These are phyloP conservation scores for Mycosphaerella arachidis DNA, from an alignment of 2,329 filamentous ascomycete species.

Conservation along the genomic window DNA sequence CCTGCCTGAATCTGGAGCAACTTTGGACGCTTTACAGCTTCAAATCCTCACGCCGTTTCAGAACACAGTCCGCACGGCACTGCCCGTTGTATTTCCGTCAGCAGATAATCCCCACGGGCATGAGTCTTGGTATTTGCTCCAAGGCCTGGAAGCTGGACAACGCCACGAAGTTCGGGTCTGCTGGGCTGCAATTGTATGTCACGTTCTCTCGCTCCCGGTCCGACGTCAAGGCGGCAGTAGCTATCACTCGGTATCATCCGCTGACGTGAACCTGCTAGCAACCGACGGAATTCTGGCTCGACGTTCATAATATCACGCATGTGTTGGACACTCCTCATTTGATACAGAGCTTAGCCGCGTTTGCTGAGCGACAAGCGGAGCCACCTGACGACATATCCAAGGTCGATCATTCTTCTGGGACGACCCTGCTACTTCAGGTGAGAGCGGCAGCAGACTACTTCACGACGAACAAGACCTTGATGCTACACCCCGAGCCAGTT, in stretches of 20 bases:
- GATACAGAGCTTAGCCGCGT: slow-evolving; percentile 29
- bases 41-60: slow-evolving; percentile 53
- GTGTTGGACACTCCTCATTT: slow-evolving; percentile 47
- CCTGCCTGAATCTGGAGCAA: slow-evolving; percentile 53
- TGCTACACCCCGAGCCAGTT: slow-evolving; percentile 69
- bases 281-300: slow-evolving; percentile 74
- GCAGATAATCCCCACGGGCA: slow-evolving; percentile 50
- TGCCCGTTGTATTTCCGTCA: slow-evolving; percentile 66
- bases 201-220: neutral
- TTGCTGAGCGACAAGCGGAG: slow-evolving; percentile 20
- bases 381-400: neutral
- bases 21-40: slow-evolving; percentile 59
- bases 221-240: neutral
- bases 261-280: slow-evolving; percentile 54
- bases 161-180: slow-evolving; percentile 90
- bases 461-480: slow-evolving; percentile 66
- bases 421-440: slow-evolving; percentile 64
- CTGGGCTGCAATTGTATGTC: slow-evolving; percentile 83
- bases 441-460: slow-evolving; percentile 80
- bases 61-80: slow-evolving; percentile 54
- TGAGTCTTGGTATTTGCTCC: slow-evolving; percentile 74
- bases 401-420: slow-evolving; percentile 5
- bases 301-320: slow-evolving; percentile 57
- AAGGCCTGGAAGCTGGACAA: slow-evolving; percentile 62
- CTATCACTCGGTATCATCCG: neutral